Evolutionary conservation across 2,329 filamentous ascomycete genomes (phyloP).

Genomic region (Thelonectria rubi): DNA sequence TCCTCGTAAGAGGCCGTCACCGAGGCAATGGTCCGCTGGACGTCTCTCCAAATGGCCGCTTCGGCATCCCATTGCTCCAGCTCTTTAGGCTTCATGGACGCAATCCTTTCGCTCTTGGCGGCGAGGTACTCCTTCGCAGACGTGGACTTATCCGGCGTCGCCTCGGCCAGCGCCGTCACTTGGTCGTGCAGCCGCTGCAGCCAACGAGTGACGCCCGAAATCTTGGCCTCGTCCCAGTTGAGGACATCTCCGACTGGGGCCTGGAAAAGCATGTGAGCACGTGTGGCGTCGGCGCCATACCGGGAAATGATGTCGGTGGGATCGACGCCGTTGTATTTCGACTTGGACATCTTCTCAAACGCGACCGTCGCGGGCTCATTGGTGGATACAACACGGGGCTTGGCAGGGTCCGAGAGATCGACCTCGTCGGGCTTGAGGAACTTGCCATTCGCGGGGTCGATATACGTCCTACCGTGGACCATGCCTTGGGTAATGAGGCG

Average conservation of each 20-base stretch:
- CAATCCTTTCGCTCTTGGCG: conserved; percentile 43
- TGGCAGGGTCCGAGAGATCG: conserved; percentile 64
- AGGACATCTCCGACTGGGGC: conserved; percentile 85
- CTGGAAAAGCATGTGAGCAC: conserved; percentile 89
- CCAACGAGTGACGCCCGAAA: conserved; percentile 84
- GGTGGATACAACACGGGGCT: conserved; percentile 70
- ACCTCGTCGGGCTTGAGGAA: conserved; percentile 83
- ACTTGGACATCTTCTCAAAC: conserved; percentile 96
- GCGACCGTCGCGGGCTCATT: conserved; percentile 67
- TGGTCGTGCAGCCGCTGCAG: conserved; percentile 72
- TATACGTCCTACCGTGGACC: conserved; percentile 88
- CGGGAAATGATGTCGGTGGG: conserved; percentile 75
- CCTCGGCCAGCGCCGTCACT: conserved; percentile 47
- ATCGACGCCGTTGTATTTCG: conserved; percentile 91
- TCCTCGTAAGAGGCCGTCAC: conserved; percentile 75
- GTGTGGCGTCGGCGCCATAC: conserved; percentile 84
- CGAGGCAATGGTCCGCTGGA: conserved; percentile 72
- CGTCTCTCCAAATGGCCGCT: conserved; percentile 66
- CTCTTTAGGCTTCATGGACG: conserved; percentile 44
- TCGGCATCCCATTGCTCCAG: conserved; percentile 57
- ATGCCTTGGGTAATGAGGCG: conserved; percentile 89
- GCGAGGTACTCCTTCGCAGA: conserved; percentile 51
- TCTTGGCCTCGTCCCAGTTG: conserved; percentile 88
- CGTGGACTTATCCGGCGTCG: not conserved
- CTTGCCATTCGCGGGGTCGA: conserved; percentile 76